phyloP scores from a whole-genome alignment of 2,329 filamentous ascomycete species.

The Magnaporthiopsis rhizophila region DNA sequence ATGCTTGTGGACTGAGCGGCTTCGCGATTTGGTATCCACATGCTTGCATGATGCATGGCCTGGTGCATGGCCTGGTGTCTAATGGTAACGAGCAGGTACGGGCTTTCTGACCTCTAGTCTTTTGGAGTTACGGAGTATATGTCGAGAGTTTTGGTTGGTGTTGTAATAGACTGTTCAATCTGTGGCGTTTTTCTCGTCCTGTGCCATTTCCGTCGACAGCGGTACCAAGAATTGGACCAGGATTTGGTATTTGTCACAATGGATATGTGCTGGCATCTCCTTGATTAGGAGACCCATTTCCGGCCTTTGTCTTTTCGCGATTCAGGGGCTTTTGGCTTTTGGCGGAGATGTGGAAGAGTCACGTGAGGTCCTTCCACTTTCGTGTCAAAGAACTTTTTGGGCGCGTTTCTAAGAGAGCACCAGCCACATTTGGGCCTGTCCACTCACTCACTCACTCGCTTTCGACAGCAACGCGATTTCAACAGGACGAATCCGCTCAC shows the following conservation, averaged over 20 bases:
- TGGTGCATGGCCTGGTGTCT: neutral
- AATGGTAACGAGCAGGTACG: neutral
- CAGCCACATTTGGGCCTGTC: neutral
- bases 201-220: too few species aligned
- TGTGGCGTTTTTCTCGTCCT: neutral
- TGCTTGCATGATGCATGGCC: neutral
- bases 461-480: neutral
- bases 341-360: neutral
- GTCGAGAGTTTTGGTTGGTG: neutral
- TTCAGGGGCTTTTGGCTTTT: too few species aligned
- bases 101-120: neutral
- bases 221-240: too few species aligned
- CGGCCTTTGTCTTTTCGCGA: too few species aligned
- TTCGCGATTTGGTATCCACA: too few species aligned
- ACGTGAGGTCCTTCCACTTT: neutral
- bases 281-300: too few species aligned
- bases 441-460: neutral
- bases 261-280: neutral
- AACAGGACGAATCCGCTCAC: neutral
- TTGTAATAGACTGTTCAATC: neutral
- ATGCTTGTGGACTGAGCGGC: constrained; percentile 60
- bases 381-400: neutral
- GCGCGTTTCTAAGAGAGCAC: neutral
- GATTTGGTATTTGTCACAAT: too few species aligned
- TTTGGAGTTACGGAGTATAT: neutral